These are phyloP conservation scores for Colletotrichum sp. DNA, from an alignment of 2,329 filamentous ascomycete genomes.

Conservation along the genomic window DNA sequence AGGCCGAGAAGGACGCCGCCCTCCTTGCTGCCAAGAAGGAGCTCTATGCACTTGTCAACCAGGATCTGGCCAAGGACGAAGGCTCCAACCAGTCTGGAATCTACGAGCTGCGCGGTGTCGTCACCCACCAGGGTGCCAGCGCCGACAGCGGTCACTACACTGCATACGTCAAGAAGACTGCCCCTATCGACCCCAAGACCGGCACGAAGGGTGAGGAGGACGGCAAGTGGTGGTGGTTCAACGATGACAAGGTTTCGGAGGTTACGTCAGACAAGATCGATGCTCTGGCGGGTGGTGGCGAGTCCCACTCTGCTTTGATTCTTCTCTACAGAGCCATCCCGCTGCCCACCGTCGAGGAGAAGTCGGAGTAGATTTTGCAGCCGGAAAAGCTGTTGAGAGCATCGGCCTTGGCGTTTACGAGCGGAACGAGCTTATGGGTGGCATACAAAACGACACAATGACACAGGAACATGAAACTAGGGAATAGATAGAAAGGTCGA, in stretches of 20 bases:
- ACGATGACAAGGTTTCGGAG: slow-evolving; percentile 95
- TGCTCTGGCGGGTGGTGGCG: slow-evolving; percentile 85
- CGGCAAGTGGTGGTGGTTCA: slow-evolving; percentile 99
- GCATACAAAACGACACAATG: slow-evolving; percentile 12
- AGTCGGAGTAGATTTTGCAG: slow-evolving; percentile 28
- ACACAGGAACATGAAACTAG: slow-evolving; percentile 1
- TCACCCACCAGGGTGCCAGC: slow-evolving; percentile 95
- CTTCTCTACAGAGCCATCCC: slow-evolving; percentile 79
- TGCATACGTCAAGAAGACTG: slow-evolving; percentile 93
- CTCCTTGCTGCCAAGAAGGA: slow-evolving; percentile 87
- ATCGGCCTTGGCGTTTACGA: slow-evolving; percentile 20
- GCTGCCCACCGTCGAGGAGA: slow-evolving; percentile 62
- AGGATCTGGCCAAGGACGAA: slow-evolving; percentile 75
- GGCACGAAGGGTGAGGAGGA: slow-evolving; percentile 83
- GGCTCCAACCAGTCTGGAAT: slow-evolving; percentile 92
- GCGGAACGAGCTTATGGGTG: slow-evolving; percentile 14
- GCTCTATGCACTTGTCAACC: slow-evolving; percentile 77
- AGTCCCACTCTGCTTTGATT: slow-evolving; percentile 83
- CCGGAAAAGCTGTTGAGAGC: neutral
- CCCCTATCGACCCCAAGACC: slow-evolving; percentile 72
- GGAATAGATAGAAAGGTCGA: slow-evolving; percentile 13
- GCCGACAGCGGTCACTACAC: slow-evolving; percentile 99
- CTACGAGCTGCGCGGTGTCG: slow-evolving; percentile 91
- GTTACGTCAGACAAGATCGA: slow-evolving; percentile 92
- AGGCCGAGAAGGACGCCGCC: slow-evolving; percentile 79